Conservation (phyloP, 139 green algal genomes). For the Haematococcus lacustris region DNA sequence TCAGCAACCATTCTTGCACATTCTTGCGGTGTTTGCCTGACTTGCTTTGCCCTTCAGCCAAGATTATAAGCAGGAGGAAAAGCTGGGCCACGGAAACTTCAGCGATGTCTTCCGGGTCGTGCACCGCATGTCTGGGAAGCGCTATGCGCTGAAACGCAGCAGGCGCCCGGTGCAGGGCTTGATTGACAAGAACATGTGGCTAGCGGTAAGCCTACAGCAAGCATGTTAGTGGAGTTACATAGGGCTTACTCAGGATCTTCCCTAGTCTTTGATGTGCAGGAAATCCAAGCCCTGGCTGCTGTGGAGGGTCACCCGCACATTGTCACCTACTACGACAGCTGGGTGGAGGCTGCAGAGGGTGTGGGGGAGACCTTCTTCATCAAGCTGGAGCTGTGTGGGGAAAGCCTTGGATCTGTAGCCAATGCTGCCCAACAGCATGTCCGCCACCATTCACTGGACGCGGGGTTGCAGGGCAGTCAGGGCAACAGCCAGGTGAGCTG, state of each 20-base stretch:
- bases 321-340: constrained; percentile 75
- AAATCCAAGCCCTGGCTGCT: constrained; percentile 76
- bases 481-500: too few species aligned
- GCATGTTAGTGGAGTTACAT: too few species aligned
- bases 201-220: constrained; percentile 51
- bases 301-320: constrained; percentile 70
- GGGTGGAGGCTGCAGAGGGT: constrained; percentile 55
- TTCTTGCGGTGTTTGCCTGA: neutral
- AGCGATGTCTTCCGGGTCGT: constrained; percentile 63
- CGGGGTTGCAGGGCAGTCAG: too few species aligned
- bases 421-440: neutral
- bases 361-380: constrained; percentile 65
- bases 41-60: constrained; percentile 9
- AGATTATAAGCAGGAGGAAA: constrained; percentile 57
- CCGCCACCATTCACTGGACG: too few species aligned
- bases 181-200: constrained; percentile 43
- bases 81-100: constrained; percentile 71
- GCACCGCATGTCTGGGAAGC: constrained; percentile 67
- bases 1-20: too few species aligned
- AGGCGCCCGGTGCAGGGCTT: constrained; percentile 38
- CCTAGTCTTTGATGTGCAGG: constrained; percentile 32
- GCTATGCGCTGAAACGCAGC: constrained; percentile 86
- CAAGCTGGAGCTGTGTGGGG: constrained; percentile 78
- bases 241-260: neutral
- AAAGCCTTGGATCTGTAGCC: constrained; percentile 24